A percentile compares a stretch with the other conserved stretches of the same genome.
Conservation (phyloP, 768 basidiomycete genomes). For the Termitomyces titanicus region DNA sequence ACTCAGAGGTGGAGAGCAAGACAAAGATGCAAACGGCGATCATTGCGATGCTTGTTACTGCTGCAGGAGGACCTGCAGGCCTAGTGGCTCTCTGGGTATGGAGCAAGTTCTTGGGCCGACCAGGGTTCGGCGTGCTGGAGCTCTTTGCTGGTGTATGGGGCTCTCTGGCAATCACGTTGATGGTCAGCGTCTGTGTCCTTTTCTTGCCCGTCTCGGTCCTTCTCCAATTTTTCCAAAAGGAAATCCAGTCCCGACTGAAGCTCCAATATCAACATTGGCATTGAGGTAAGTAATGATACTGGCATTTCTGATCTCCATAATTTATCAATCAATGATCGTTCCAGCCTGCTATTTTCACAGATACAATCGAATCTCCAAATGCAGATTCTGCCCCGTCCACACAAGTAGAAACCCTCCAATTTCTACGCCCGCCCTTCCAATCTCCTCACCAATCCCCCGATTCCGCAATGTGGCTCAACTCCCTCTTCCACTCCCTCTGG, state of each 20-base stretch:
- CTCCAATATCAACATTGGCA: neutral
- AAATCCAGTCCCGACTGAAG: neutral
- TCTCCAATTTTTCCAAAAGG: neutral
- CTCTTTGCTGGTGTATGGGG: constrained; percentile 19
- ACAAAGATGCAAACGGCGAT: constrained; percentile 27
- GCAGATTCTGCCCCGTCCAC: neutral
- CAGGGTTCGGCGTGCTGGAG: constrained; percentile 16
- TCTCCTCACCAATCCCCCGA: constrained; percentile 22
- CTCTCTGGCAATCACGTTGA: constrained; percentile 23
- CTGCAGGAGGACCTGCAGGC: constrained; percentile 20
- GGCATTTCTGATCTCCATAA: neutral
- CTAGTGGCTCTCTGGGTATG: constrained; percentile 21
- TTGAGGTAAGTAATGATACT: neutral
- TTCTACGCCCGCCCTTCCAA: neutral
- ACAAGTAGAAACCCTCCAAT: neutral
- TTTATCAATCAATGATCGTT: neutral
- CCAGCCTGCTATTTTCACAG: neutral
- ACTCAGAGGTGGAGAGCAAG: constrained; percentile 22
- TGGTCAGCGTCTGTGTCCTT: constrained; percentile 22
- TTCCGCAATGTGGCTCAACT: constrained; percentile 59
- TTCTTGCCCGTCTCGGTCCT: neutral
- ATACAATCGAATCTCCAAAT: neutral
- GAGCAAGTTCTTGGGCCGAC: constrained; percentile 14
- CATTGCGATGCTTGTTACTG: constrained; percentile 27
- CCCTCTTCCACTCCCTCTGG: constrained; percentile 61